Percentiles rank a stretch among this genome's conserved stretches.
phyloP scores from a whole-genome alignment of 2,329 filamentous ascomycete species.

The Didymella glomerata region DNA sequence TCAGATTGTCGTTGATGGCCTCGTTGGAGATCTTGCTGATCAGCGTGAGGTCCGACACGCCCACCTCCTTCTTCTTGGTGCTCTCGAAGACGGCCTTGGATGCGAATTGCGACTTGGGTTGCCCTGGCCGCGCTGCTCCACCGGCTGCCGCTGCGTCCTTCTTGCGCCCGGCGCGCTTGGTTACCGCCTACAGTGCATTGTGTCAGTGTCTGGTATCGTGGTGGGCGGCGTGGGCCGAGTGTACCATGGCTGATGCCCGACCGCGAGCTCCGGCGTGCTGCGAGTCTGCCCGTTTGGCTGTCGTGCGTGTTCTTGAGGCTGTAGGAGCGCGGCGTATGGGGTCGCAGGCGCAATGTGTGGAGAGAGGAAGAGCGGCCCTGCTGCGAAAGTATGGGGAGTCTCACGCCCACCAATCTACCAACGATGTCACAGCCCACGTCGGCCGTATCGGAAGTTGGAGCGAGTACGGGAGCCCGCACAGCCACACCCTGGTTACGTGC shows the following conservation, averaged over 20 bases:
- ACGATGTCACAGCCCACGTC: constrained; percentile 33
- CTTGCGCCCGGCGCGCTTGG: constrained; percentile 67
- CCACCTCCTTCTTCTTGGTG: constrained; percentile 98
- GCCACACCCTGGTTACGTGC: constrained; percentile 30
- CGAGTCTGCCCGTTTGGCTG: constrained; percentile 25
- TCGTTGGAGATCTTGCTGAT: constrained; percentile 99
- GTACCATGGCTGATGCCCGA: constrained; percentile 51
- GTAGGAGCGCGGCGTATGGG: constrained; percentile 8
- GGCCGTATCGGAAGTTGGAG: constrained; percentile 28
- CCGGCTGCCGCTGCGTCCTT: constrained; percentile 59
- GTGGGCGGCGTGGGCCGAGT: constrained; percentile 16
- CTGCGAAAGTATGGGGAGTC: constrained; percentile 16
- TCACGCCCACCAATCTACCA: constrained; percentile 25
- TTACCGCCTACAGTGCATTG: constrained; percentile 56
- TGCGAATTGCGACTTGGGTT: constrained; percentile 70
- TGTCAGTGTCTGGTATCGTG: constrained; percentile 27
- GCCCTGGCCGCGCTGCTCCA: constrained; percentile 54
- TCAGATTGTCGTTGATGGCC: constrained; percentile 98
- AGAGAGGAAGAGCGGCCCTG: constrained; percentile 3
- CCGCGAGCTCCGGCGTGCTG: constrained; percentile 32
- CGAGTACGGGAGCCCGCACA: constrained; percentile 21
- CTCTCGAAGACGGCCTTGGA: constrained; percentile 97
- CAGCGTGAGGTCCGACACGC: constrained; percentile 95
- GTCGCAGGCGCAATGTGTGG: constrained; percentile 19
- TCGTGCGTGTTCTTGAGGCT: too few relatives aligned